These are phyloP conservation scores for Tothia fuscella DNA, from an alignment of 2,329 filamentous ascomycete species.

Conservation along the genomic window DNA sequence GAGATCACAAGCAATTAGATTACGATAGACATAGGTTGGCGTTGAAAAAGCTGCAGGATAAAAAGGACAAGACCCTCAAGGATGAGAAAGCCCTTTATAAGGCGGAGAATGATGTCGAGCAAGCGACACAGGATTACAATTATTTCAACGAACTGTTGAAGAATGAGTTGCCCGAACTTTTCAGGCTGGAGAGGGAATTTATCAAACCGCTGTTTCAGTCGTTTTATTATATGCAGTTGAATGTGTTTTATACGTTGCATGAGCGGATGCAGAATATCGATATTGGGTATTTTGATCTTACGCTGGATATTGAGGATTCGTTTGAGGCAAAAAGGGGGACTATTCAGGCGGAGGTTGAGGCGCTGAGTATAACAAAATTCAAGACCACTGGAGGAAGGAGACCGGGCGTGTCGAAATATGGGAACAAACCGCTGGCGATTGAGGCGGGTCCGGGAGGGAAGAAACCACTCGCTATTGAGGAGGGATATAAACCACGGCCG, in stretches of 20 bases:
- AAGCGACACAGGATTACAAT: conserved; percentile 89
- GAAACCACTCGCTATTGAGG: too few relatives aligned
- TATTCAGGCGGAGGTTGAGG: conserved; percentile 74
- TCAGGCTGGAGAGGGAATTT: conserved; percentile 80
- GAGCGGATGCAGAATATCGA: conserved; percentile 96
- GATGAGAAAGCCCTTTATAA: conserved; percentile 97
- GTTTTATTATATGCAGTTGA: conserved; percentile 99
- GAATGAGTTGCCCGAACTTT: conserved; percentile 86
- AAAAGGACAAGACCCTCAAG: conserved; percentile 92
- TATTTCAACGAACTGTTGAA: conserved; percentile 97
- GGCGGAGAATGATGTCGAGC: conserved; percentile 81
- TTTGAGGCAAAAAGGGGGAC: conserved; percentile 83
- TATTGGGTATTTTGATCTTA: conserved; percentile 94
- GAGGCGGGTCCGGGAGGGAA: conserved; percentile 18
- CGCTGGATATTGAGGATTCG: conserved; percentile 79
- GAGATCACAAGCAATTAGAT: conserved; percentile 94
- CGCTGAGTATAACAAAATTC: conserved; percentile 76
- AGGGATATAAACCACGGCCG: too few relatives aligned
- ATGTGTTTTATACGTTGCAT: conserved; percentile 96
- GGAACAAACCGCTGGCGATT: conserved; percentile 24
- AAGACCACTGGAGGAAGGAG: conserved; percentile 64
- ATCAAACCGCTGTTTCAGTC: conserved; percentile 96
- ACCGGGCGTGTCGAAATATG: conserved; percentile 25
- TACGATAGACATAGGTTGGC: conserved; percentile 76
- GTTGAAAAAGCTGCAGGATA: conserved; percentile 91